phyloP scores from a whole-genome alignment of 106 monocot genomes.

The Phalaenopsis aphrodite region DNA sequence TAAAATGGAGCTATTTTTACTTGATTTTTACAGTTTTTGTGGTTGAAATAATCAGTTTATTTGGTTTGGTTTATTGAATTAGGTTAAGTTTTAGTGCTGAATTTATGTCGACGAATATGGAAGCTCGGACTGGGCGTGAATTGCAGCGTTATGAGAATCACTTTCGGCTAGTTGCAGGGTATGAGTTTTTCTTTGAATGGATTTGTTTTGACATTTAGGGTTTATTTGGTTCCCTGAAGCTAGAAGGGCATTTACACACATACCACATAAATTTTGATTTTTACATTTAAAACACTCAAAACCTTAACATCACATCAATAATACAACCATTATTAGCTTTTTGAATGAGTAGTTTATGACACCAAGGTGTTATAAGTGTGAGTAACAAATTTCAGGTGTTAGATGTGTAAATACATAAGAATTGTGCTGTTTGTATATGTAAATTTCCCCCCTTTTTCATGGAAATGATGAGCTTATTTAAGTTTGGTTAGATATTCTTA shows the following conservation, averaged over 20 bases:
- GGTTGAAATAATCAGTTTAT: too few relatives aligned
- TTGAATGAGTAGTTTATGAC: too few relatives aligned
- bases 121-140: conserved; percentile 12
- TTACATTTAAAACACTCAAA: too few relatives aligned
- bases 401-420: too few relatives aligned
- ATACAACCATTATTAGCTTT: too few relatives aligned
- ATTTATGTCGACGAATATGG: conserved; percentile 6
- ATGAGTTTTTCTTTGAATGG: background rate
- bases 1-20: background rate
- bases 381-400: too few relatives aligned
- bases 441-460: background rate
- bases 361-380: too few relatives aligned
- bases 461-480: background rate
- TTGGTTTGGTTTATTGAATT: too few relatives aligned
- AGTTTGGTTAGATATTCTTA: background rate
- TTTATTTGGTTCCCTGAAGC: background rate
- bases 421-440: too few relatives aligned
- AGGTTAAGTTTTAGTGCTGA: background rate
- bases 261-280: too few relatives aligned
- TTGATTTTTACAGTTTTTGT: background rate
- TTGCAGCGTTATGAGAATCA: conserved; percentile 14
- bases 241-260: background rate
- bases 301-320: too few relatives aligned
- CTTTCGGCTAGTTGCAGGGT: conserved; percentile 16
- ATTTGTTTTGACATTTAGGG: background rate